A percentile compares a stretch with the other conserved stretches of the same genome.
Conservation (phyloP, 2,329 filamentous ascomycete species). For the Colletotrichum sp. region DNA sequence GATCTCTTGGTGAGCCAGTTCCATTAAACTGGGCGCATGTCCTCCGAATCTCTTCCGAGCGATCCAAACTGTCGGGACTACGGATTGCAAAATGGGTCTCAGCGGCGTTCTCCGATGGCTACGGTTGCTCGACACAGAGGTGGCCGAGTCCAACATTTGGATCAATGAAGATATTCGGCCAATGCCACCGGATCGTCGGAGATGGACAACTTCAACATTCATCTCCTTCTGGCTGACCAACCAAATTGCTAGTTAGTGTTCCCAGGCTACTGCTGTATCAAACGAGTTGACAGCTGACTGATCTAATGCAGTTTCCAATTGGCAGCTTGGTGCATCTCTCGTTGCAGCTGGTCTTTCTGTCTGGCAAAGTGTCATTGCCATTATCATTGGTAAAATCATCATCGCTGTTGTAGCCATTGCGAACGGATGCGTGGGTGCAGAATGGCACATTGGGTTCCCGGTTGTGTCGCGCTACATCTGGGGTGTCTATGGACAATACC, state of each 20-base stretch:
- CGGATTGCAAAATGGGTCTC: background rate
- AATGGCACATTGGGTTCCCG: slow-evolving; percentile 48
- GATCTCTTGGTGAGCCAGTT: background rate
- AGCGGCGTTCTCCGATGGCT: background rate
- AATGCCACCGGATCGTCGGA: slow-evolving; percentile 12
- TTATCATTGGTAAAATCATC: slow-evolving; percentile 16
- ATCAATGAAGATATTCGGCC: slow-evolving; percentile 23
- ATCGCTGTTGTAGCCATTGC: slow-evolving; percentile 11
- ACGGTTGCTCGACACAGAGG: slow-evolving; percentile 8
- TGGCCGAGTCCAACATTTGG: slow-evolving; percentile 19
- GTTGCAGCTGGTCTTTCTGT: slow-evolving; percentile 9
- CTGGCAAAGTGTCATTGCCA: slow-evolving; percentile 15
- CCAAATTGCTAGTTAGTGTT: slow-evolving; percentile 5
- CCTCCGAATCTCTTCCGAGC: background rate
- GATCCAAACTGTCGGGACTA: background rate
- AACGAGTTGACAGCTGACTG: background rate
- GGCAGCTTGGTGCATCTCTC: slow-evolving; percentile 11
- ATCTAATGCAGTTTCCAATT: background rate
- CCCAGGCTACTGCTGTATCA: rapidly evolving
- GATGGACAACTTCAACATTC: slow-evolving; percentile 15
- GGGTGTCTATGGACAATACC: slow-evolving; percentile 43
- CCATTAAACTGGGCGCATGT: background rate
- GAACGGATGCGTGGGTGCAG: slow-evolving; percentile 9
- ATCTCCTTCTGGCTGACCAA: slow-evolving; percentile 23
- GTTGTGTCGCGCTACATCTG: slow-evolving; percentile 43